A percentile compares a stretch with the other conserved stretches of the same genome.
phyloP scores from a whole-genome alignment of 768 basidiomycete species.

The Trametes meyenii region DNA sequence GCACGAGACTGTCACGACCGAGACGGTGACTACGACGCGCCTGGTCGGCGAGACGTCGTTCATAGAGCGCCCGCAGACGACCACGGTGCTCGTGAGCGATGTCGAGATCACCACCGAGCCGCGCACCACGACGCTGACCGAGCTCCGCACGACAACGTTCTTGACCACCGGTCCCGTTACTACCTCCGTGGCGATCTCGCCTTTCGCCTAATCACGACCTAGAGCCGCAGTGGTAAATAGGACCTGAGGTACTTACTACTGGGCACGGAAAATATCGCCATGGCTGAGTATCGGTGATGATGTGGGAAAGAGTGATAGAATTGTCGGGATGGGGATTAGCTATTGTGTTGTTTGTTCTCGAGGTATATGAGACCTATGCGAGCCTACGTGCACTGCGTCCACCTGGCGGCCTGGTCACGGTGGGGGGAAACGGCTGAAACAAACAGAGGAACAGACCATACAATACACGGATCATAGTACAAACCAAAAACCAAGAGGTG shows the following conservation, averaged over 20 bases:
- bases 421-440: too few species aligned
- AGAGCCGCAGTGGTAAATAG: too few species aligned
- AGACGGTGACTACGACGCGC: background rate
- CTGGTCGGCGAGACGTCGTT: background rate
- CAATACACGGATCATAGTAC: background rate
- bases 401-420: too few species aligned
- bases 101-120: background rate
- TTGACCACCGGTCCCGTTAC: background rate
- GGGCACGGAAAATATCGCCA: too few species aligned
- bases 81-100: background rate
- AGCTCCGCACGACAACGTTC: background rate
- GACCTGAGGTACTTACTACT: too few species aligned
- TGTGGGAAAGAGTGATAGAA: too few species aligned
- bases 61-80: background rate
- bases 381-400: too few species aligned
- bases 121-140: background rate
- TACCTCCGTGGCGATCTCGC: background rate
- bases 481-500: background rate
- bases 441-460: background rate
- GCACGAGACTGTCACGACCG: background rate
- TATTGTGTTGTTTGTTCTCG: too few species aligned
- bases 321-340: too few species aligned
- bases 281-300: too few species aligned
- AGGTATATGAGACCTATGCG: too few species aligned
- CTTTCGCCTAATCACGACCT: too few species aligned